Evolutionary conservation across 1,284 basidiomycete genomes (phyloP).

Genomic region (Termitomyces sp.): DNA sequence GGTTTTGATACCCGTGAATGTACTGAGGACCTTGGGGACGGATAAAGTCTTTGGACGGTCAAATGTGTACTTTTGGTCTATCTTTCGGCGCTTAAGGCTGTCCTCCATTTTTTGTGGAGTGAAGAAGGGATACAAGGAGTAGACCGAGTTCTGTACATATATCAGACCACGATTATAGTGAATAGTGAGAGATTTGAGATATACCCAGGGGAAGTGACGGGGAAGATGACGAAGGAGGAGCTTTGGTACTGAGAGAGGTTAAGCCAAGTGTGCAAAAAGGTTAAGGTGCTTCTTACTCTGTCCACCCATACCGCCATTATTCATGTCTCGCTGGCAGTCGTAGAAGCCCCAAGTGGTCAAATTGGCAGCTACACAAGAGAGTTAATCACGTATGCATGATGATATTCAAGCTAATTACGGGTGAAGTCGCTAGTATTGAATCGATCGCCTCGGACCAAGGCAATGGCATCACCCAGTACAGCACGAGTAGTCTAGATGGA

Average conservation of each 20-base stretch:
- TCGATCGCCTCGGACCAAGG: constrained; percentile 42
- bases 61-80: constrained; percentile 39
- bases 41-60: constrained; percentile 26
- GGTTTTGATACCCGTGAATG: constrained; percentile 35
- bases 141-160: constrained; percentile 30
- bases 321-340: constrained; percentile 34
- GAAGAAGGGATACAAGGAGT: constrained; percentile 51
- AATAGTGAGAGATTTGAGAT: constrained; percentile 2
- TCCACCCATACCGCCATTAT: constrained; percentile 32
- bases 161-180: background rate
- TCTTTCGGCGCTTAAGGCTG: constrained; percentile 34
- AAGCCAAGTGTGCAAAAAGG: background rate
- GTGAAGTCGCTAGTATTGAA: constrained; percentile 49
- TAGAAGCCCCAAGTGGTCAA: constrained; percentile 47
- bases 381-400: background rate
- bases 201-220: constrained; percentile 38
- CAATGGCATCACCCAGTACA: constrained; percentile 48
- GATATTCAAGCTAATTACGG: constrained; percentile 21
- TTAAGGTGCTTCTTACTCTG: constrained; percentile 22
- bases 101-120: constrained; percentile 41
- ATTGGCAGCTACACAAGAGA: constrained; percentile 28
- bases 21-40: constrained; percentile 36
- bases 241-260: constrained; percentile 28
- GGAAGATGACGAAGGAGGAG: constrained; percentile 46
- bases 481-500: constrained; percentile 29